Base-by-base conservation (phyloP, 2,329 filamentous ascomycete species). In the Atkinsonella texensis region DNA sequence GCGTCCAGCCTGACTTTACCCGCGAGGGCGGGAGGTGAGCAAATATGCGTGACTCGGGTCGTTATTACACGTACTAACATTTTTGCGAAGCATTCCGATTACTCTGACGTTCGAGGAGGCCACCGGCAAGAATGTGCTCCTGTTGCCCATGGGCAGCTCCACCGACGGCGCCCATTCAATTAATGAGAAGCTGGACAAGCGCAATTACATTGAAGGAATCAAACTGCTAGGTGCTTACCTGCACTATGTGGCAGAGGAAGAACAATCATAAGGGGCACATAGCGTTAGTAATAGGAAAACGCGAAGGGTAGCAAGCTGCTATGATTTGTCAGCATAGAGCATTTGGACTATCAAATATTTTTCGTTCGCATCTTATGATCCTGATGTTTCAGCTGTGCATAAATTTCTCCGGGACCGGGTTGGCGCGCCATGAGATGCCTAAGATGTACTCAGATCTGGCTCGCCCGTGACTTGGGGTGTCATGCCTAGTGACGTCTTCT, bases 51-150 rank as follows among this genome's bases (percentile, higher is more conserved):
- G 35, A 33, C 31, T 11, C 8, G 23, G 33, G 15, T 20, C 13
- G 13, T 31, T 15, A 1, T 10, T 3, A 23, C n/a, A 35, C 4
- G 2, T 32, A 17, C 52, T 50, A 28, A 54, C 42, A 18, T 17
- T 35, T 10, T 49, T 41, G 50, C 8, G 12, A 38, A 94, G 89
- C 70, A 98, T 98, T 61, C 93, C 93, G 3, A 89, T 98, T 49
- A 98, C 93, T 8, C 74, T 98, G 62, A 97, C 89, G 1, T 98
- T 98, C 66, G 93, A 98, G 75, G 84, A 96, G 74, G 90, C 93
- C 17, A 95, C 91, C 7, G 89, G 90, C 64, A 98, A 98, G 84
- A 98, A 97, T 64, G 91, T 97, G 42, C 74, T 98, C 52, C 75
- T 98, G 58, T 72, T 98, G 59, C 93, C 93, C 33, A 97, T 98